phyloP scores from a whole-genome alignment of 139 green algal species.

The Chlorella sp. region DNA sequence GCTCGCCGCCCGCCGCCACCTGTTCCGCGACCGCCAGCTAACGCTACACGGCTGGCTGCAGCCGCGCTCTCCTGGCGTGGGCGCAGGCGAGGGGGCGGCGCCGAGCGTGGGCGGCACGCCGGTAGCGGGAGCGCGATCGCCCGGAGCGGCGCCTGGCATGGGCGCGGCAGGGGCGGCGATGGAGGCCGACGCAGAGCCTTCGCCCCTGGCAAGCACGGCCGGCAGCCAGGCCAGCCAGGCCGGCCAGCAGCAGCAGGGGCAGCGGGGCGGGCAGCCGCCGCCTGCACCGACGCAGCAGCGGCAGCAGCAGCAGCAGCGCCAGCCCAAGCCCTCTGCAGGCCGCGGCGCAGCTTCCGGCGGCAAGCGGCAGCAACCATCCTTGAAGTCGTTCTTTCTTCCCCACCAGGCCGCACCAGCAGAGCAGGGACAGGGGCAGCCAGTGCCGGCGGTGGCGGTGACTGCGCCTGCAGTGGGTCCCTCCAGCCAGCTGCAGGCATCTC shows the following conservation, averaged over 20 bases:
- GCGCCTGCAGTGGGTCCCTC: too few relatives aligned
- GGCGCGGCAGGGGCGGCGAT: too few relatives aligned
- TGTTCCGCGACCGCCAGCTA: slow-evolving; percentile 39
- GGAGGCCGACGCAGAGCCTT: too few relatives aligned
- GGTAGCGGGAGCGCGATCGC: too few relatives aligned
- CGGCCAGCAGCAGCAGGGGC: not conserved
- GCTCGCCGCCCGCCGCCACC: not conserved
- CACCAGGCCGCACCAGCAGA: not conserved
- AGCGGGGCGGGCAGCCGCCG: not conserved
- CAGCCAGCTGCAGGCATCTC: too few relatives aligned
- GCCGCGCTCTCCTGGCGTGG: not conserved
- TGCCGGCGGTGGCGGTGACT: too few relatives aligned
- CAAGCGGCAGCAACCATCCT: slow-evolving; percentile 1
- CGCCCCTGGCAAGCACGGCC: not conserved
- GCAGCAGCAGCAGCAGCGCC: not conserved
- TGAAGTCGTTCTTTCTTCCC: slow-evolving; percentile 21
- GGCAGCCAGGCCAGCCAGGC: not conserved
- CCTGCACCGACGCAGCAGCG: not conserved
- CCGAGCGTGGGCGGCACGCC: too few relatives aligned
- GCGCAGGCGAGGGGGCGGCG: not conserved
- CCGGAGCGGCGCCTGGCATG: too few relatives aligned
- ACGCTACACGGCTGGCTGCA: slow-evolving; percentile 43
- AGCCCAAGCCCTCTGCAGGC: not conserved
- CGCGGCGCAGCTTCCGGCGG: not conserved
- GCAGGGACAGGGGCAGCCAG: too few relatives aligned